phyloP scores from a whole-genome alignment of 2,329 filamentous ascomycete genomes.

The Dactylellina parvicollis region DNA sequence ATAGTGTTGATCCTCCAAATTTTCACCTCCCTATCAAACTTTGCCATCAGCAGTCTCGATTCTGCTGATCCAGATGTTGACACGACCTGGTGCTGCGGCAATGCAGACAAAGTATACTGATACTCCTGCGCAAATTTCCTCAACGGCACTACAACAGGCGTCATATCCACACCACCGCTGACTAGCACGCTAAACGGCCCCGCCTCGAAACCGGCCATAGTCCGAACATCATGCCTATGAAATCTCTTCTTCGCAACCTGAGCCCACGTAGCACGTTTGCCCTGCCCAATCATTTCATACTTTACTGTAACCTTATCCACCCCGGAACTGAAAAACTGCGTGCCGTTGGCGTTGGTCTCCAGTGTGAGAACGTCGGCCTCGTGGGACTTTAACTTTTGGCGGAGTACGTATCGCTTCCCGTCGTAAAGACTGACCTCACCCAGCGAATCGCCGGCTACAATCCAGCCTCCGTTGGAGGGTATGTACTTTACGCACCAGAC shows the following conservation, averaged over 20 bases:
- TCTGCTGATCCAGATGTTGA: constrained; percentile 71
- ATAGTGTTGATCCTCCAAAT: constrained; percentile 76
- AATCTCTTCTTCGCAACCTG: constrained; percentile 87
- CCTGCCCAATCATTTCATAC: constrained; percentile 74
- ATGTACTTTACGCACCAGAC: constrained; percentile 90
- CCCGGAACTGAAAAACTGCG: constrained; percentile 84
- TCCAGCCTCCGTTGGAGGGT: constrained; percentile 71
- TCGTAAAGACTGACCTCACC: constrained; percentile 95
- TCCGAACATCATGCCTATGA: constrained; percentile 94
- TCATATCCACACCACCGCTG: constrained; percentile 89
- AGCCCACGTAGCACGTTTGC: constrained; percentile 75
- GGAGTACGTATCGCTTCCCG: constrained; percentile 86
- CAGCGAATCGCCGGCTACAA: constrained; percentile 93
- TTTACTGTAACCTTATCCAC: constrained; percentile 89
- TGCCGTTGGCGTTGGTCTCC: constrained; percentile 80
- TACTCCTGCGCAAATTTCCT: constrained; percentile 80
- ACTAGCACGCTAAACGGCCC: constrained; percentile 84
- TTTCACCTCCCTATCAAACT: constrained; percentile 89
- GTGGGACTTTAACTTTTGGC: constrained; percentile 85
- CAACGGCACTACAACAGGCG: constrained; percentile 82
- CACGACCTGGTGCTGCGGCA: constrained; percentile 81
- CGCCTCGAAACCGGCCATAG: constrained; percentile 89
- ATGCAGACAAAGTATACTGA: constrained; percentile 80
- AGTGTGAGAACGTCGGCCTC: constrained; percentile 90
- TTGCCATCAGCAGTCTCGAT: constrained; percentile 81